A percentile compares a stretch with the other conserved stretches of the same genome.
Evolutionary conservation across 257 asterid species (phyloP).

Genomic region (Vinca minor): DNA sequence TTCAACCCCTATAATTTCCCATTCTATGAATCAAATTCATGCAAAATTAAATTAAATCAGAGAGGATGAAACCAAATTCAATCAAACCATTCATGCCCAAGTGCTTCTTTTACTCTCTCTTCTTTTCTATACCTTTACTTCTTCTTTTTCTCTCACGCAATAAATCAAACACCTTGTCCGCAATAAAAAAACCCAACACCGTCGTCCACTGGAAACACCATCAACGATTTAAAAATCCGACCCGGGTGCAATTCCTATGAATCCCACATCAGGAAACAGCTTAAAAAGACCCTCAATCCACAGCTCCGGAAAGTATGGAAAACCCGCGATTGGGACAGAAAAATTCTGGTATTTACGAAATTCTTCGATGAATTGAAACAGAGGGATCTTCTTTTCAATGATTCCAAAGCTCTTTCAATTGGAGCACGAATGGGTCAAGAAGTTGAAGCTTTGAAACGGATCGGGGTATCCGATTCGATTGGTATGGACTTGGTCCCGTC

Average conservation of each 20-base stretch:
- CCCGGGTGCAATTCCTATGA: constrained; percentile 80
- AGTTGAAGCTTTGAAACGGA: constrained; percentile 64
- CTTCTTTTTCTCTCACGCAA: too few species aligned
- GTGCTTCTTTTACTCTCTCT: too few species aligned
- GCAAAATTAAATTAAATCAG: too few species aligned
- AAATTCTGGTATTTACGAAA: constrained; percentile 48
- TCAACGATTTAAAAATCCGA: constrained; percentile 79
- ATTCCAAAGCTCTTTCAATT: constrained; percentile 56
- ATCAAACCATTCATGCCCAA: too few species aligned
- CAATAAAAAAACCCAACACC: too few species aligned
- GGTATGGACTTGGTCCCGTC: constrained; percentile 86
- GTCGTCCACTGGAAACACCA: too few species aligned
- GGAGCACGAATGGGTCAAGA: constrained; percentile 98
- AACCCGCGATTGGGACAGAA: constrained; percentile 88
- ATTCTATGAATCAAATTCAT: too few species aligned
- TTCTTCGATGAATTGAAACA: constrained; percentile 48
- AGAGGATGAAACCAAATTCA: too few species aligned
- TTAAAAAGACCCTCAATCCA: constrained; percentile 86
- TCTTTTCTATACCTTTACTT: too few species aligned
- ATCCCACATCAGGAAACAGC: constrained; percentile 63
- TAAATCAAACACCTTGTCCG: too few species aligned
- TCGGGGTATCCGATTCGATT: constrained; percentile 57
- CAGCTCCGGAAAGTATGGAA: constrained; percentile 73
- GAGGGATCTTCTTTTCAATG: constrained; percentile 28
- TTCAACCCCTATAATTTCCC: too few species aligned